Evolutionary conservation across 2,329 filamentous ascomycete species (phyloP).

Genomic region (Coniochaeta sp.): DNA sequence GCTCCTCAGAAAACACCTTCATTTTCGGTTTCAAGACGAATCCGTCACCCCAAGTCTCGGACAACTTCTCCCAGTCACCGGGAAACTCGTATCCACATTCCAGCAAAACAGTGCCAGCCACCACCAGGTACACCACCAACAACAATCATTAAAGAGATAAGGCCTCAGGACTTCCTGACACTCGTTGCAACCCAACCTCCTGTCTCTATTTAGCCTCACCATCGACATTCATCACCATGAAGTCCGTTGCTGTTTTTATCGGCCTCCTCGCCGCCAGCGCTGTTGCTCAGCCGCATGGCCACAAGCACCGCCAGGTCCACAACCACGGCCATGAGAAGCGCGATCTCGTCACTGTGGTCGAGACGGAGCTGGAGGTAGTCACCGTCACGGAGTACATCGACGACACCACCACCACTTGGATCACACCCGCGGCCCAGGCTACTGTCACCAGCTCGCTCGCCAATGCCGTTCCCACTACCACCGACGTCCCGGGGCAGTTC

Average conservation of each 20-base stretch:
- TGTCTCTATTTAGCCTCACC: not conserved
- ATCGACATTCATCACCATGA: conserved; percentile 25
- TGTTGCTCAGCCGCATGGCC: conserved; percentile 40
- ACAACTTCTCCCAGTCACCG: not conserved
- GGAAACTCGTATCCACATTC: not conserved
- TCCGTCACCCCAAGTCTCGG: not conserved
- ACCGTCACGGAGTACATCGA: conserved; percentile 43
- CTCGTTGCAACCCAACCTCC: not conserved
- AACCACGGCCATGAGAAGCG: conserved; percentile 31
- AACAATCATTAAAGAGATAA: not conserved
- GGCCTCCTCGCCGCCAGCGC: conserved; percentile 35
- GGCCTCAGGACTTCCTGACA: not conserved
- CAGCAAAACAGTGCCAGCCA: not conserved
- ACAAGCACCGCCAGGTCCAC: conserved; percentile 27
- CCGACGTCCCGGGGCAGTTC: conserved; percentile 24
- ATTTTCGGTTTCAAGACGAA: conserved; percentile 4
- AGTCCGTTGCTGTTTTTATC: conserved; percentile 31
- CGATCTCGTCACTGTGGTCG: conserved; percentile 35
- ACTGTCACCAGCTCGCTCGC: conserved; percentile 14
- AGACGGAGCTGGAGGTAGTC: conserved; percentile 42
- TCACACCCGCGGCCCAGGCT: conserved; percentile 23
- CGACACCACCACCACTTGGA: conserved; percentile 36
- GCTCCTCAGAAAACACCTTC: conserved; percentile 14
- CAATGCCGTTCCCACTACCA: conserved; percentile 10
- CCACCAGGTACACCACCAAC: not conserved